Evolutionary conservation across 1,284 basidiomycete species (phyloP).

Genomic region (Moesziomyces sp.): DNA sequence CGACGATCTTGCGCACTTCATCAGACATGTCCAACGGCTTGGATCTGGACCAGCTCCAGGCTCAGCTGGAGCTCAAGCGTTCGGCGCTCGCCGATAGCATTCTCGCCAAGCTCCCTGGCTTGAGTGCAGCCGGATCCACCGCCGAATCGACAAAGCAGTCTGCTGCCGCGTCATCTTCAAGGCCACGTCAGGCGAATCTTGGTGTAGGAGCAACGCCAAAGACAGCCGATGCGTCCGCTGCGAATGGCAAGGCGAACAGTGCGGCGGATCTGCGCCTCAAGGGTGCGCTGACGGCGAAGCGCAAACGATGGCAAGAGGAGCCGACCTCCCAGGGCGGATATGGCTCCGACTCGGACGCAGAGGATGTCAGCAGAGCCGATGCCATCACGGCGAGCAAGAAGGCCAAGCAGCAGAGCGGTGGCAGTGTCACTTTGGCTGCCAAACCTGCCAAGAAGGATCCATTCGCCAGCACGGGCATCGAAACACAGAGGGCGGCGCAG

Average conservation of each 20-base stretch:
- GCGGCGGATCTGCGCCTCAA: conserved; percentile 49
- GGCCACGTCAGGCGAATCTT: conserved; percentile 50
- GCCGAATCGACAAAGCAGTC: conserved; percentile 12
- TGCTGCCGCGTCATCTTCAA: conserved; percentile 1
- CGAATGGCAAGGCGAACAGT: conserved; percentile 16
- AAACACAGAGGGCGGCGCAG: conserved; percentile 33
- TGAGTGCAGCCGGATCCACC: conserved; percentile 8
- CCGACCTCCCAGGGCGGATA: conserved; percentile 3
- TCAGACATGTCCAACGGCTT: conserved; percentile 25
- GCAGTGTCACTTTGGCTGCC: not conserved
- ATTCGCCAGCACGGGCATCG: conserved; percentile 33
- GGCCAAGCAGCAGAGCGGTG: conserved; percentile 14
- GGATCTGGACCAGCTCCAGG: conserved; percentile 58
- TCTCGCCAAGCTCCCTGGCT: conserved; percentile 46
- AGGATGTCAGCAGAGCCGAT: conserved; percentile 28
- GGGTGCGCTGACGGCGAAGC: conserved; percentile 45
- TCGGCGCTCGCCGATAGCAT: conserved; percentile 59
- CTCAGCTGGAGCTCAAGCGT: conserved; percentile 59
- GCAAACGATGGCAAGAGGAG: conserved; percentile 37
- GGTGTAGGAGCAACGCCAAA: conserved; percentile 55
- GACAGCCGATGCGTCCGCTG: not conserved
- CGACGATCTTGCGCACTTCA: conserved; percentile 1
- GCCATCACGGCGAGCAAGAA: conserved; percentile 26
- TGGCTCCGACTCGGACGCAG: conserved; percentile 27
- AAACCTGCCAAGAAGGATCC: conserved; percentile 38